Evolutionary conservation across 805 yeast species (phyloP), one percentile per base, ranked within the genome.

Genomic region (Lipomyces japonicus): DNA sequence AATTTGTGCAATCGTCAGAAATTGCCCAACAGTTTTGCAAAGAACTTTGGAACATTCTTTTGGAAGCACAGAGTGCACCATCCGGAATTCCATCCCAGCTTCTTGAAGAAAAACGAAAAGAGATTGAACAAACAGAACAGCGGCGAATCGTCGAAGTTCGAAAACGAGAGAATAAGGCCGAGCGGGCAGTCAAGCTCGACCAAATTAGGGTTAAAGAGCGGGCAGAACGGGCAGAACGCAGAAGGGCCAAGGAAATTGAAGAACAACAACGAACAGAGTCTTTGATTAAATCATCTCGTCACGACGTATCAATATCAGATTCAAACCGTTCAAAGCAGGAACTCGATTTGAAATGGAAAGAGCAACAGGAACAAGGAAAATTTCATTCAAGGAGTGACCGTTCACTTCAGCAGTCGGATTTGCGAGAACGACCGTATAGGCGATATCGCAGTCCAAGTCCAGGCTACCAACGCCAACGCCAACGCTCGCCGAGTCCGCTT

Each of bases 11-110:
- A 14, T 16, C 39, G 1, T 18, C 46, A 24, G n/a, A 24, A 4
- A 19, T 41, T 7, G 46, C 50, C 10, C 32, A 38, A n/a, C 12
- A 26, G 21, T 47, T 47, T 24, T 47, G 50, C 39, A 41, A 36
- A 25, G 34, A 26, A 19, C 42, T 47, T 12, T 42, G 46, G 50
- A 35, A 14, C 14, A 30, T 47, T 4, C 30, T 47, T 21, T 42
- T 47, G n/a, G 46, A 41, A 9, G 44, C 46, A 3, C 50, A 47
- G 28, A 16, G 30, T n/a, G 7, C 50, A 14, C 25, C 39, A 12
- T 40, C 50, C 1, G 46, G 45, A 12, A 32, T 40, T n/a, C 42
- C 50, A 6, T 19, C 37, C n/a, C 46, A 19, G 23, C 25, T 41
- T 26, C 18, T 26, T 12, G 46, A 30, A 14, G n/a, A 39, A 21